Conservation (phyloP, 2,329 filamentous ascomycete species). For the Claviceps sp. region DNA sequence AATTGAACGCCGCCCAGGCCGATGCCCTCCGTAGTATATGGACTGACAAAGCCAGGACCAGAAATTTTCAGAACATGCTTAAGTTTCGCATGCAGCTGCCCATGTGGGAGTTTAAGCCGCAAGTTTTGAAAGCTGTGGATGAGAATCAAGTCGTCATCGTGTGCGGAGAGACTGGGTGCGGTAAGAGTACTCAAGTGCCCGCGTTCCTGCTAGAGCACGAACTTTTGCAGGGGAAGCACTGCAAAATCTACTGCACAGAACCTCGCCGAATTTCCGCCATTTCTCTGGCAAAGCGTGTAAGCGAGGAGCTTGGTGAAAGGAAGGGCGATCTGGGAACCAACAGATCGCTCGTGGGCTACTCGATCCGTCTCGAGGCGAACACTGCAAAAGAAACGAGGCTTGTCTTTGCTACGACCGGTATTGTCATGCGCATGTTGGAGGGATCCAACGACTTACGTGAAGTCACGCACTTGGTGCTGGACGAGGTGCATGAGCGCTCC, state of each 20-base stretch:
- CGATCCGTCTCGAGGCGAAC: slow-evolving; percentile 84
- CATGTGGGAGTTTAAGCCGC: slow-evolving; percentile 72
- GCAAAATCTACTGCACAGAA: slow-evolving; percentile 92
- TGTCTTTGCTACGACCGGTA: slow-evolving; percentile 79
- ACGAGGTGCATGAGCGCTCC: slow-evolving; percentile 91
- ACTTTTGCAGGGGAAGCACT: slow-evolving; percentile 62
- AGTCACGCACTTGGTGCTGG: slow-evolving; percentile 87
- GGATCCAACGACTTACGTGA: slow-evolving; percentile 74
- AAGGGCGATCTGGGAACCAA: slow-evolving; percentile 69
- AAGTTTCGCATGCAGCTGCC: slow-evolving; percentile 66
- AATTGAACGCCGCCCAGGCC: slow-evolving; percentile 23
- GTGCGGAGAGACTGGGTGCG: slow-evolving; percentile 92
- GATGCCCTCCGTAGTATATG: slow-evolving; percentile 46
- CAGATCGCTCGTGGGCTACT: slow-evolving; percentile 82
- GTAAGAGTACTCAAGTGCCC: slow-evolving; percentile 96
- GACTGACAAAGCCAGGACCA: slow-evolving; percentile 41
- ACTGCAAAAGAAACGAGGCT: slow-evolving; percentile 69
- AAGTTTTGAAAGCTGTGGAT: slow-evolving; percentile 66
- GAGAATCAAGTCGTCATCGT: slow-evolving; percentile 79
- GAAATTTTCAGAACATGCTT: slow-evolving; percentile 67
- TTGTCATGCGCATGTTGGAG: slow-evolving; percentile 97
- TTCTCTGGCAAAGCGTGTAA: slow-evolving; percentile 82
- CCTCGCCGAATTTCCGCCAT: slow-evolving; percentile 93
- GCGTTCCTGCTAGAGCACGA: slow-evolving; percentile 86
- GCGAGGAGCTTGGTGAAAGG: slow-evolving; percentile 82